These are phyloP conservation scores for Diaporthe caulivora DNA, from an alignment of 2,329 filamentous ascomycete species.

Conservation along the genomic window DNA sequence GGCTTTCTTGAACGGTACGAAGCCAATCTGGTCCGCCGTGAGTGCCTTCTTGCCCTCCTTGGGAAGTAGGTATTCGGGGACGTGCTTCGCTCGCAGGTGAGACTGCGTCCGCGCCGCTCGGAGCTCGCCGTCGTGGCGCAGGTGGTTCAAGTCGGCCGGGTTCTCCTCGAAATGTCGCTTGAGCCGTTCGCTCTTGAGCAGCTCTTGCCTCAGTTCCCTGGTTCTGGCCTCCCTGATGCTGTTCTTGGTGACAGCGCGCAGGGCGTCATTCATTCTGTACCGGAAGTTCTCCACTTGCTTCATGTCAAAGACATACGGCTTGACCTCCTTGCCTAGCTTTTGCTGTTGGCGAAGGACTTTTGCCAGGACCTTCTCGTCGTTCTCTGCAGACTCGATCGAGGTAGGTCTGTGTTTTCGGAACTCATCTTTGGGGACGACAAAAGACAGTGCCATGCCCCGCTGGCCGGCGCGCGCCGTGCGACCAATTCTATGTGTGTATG, in stretches of 20 bases:
- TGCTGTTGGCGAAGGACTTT: constrained; percentile 84
- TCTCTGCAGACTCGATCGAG: constrained; percentile 77
- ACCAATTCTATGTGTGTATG: constrained; percentile 97
- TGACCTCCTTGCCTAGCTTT: constrained; percentile 83
- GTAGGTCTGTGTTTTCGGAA: constrained; percentile 94
- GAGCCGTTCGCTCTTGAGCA: constrained; percentile 93
- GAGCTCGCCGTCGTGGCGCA: constrained; percentile 91
- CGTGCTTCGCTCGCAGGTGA: constrained; percentile 82
- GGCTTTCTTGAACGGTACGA: constrained; percentile 74
- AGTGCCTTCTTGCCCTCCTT: constrained; percentile 78
- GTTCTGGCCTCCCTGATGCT: constrained; percentile 91
- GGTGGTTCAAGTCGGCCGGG: constrained; percentile 85
- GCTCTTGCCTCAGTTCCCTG: constrained; percentile 87
- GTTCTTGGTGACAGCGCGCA: constrained; percentile 89
- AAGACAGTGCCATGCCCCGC: constrained; percentile 94
- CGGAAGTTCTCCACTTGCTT: constrained; percentile 92
- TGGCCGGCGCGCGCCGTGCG: constrained; percentile 92
- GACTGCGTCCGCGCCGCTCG: constrained; percentile 85
- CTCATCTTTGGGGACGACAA: constrained; percentile 84
- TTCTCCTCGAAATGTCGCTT: constrained; percentile 98
- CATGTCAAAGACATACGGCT: constrained; percentile 96
- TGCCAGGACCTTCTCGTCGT: constrained; percentile 86
- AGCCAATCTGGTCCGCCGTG: constrained; percentile 76
- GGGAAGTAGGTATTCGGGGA: constrained; percentile 93
- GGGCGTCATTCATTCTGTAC: constrained; percentile 93